phyloP scores from a whole-genome alignment of 2,329 filamentous ascomycete species.

The Coniochaeta sp. region DNA sequence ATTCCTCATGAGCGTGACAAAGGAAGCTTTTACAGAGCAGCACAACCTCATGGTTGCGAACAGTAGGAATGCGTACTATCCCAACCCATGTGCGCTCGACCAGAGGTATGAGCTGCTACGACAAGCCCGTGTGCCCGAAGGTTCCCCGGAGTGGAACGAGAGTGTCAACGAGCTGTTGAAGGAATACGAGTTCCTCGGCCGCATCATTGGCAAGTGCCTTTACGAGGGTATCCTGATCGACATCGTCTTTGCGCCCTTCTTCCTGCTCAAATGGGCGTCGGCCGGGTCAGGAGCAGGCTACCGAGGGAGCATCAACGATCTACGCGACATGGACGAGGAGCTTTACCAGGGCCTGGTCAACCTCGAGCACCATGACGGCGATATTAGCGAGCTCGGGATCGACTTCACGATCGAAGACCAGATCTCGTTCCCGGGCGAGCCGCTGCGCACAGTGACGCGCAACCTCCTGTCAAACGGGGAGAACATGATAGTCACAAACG shows the following conservation, averaged over 20 bases:
- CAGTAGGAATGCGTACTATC: conserved; percentile 78
- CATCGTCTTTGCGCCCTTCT: conserved; percentile 89
- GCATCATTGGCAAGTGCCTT: conserved; percentile 90
- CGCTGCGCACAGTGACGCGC: conserved; percentile 58
- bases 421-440: conserved; percentile 37
- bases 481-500: conserved; percentile 74
- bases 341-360: conserved; percentile 79
- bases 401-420: conserved; percentile 86
- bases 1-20: conserved; percentile 83
- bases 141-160: conserved; percentile 48
- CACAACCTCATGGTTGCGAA: conserved; percentile 73
- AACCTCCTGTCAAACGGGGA: conserved; percentile 74
- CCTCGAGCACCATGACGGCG: conserved; percentile 78
- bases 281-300: conserved; percentile 58
- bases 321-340: conserved; percentile 84
- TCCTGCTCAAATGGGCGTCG: conserved; percentile 89
- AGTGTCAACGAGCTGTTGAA: conserved; percentile 55
- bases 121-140: conserved; percentile 41
- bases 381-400: conserved; percentile 73
- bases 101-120: conserved; percentile 55
- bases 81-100: conserved; percentile 74
- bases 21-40: conserved; percentile 66
- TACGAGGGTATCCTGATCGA: conserved; percentile 96
- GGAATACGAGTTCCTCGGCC: conserved; percentile 84
- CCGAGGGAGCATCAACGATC: conserved; percentile 88